These are phyloP conservation scores for Boletales sp. DNA, from an alignment of 768 basidiomycete genomes.

Conservation along the genomic window DNA sequence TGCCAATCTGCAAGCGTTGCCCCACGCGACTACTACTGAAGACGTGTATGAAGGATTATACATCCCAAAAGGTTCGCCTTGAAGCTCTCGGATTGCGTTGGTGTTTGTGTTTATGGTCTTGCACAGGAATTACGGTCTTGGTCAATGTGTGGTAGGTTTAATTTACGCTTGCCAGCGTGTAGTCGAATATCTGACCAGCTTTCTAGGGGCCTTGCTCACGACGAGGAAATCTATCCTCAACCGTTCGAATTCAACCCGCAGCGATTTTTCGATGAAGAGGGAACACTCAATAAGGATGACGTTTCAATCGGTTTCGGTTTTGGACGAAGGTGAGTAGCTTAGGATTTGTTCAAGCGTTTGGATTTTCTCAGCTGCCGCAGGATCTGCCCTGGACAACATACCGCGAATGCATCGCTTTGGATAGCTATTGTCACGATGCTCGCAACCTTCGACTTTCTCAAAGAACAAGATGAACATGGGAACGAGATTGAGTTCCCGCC, in stretches of 20 bases:
- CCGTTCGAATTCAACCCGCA: constrained; percentile 41
- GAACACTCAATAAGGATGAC: constrained; percentile 5
- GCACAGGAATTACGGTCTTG: constrained; percentile 15
- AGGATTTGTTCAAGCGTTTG: not conserved
- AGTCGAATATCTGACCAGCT: not conserved
- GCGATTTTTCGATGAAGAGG: constrained; percentile 30
- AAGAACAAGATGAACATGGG: constrained; percentile 19
- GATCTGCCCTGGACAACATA: constrained; percentile 20
- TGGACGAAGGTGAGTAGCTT: constrained; percentile 19
- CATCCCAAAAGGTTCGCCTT: constrained; percentile 22
- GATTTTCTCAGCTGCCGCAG: constrained; percentile 4
- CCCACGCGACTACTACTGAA: constrained; percentile 17
- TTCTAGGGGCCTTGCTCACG: constrained; percentile 37
- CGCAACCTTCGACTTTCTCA: constrained; percentile 19
- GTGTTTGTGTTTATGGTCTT: not conserved
- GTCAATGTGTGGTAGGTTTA: constrained; percentile 21
- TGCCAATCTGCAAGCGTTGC: constrained; percentile 10
- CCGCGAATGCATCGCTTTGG: constrained; percentile 26
- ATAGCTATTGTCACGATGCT: constrained; percentile 23
- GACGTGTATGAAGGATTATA: constrained; percentile 24
- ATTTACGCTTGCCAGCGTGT: not conserved
- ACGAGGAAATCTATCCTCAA: constrained; percentile 35
- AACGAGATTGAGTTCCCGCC: constrained; percentile 24
- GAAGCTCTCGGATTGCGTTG: not conserved
- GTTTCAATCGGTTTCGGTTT: constrained; percentile 20